Evolutionary conservation across 768 basidiomycete species (phyloP), one percentile per base, ranked within the genome.

Genomic region (Pulveroboletus frians): DNA sequence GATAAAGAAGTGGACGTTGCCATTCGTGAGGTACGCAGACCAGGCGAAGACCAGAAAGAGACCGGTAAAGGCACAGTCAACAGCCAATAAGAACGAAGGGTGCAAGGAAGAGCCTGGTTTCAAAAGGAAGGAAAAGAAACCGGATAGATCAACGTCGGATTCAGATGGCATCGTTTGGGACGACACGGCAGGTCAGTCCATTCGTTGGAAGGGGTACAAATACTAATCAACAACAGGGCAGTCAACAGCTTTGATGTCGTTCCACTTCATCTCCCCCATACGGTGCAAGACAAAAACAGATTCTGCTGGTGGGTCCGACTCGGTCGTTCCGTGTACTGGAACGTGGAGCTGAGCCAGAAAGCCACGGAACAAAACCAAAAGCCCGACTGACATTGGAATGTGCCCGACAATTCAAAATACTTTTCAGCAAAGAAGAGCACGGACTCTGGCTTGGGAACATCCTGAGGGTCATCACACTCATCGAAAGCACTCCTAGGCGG

Each of bases 71-170:
- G 80, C 76, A 41, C 69, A 73, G 64, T 90, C 85, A 31, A 87
- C 73, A 8, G 78, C 68, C 52, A 81, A 64, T 1, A 88, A 74
- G 62, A 88, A 88, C 0, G 73, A 75, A 0, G 86, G 85, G 50
- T 87, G 69, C n/a, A 88, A 69, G 2, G 87, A 85, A 2, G 87
- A 89, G 20, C 88, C 88, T 9, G 89, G 87, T 42, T 71, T 76
- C 13, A 92, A 73, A 49, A 92, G 73, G 52, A 75, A 71, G 17
- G 76, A 66, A 51, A 88, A 64, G 59, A 85, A 77, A 9, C 51
- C 60, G 9, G 46, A 20, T 31, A 26, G 36, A 32, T 21, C 46
- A n/a, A 14, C 48, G 37, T 60, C 53, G n/a, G 47, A 40, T 41
- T 59, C 58, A 26, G 63, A 47, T 10, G 64, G 26, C 60, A 66